phyloP scores from a whole-genome alignment of 179 eudicot genomes.

The Spinacia oleracea region DNA sequence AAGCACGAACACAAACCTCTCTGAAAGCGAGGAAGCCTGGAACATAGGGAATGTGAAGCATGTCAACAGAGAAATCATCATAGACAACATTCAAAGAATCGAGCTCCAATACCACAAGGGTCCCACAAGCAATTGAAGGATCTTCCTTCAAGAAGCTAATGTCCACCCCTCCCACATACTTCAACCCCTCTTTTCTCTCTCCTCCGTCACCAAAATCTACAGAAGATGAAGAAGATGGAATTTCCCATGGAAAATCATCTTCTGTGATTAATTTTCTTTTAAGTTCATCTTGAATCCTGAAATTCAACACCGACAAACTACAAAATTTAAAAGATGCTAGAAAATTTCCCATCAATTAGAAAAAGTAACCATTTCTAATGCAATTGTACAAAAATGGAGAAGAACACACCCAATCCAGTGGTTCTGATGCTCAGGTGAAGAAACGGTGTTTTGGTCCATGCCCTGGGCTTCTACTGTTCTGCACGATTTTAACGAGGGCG shows the following conservation, averaged over 20 bases:
- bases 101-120: slow-evolving; percentile 72
- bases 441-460: slow-evolving; percentile 17
- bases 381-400: neutral
- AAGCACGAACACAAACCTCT: slow-evolving; percentile 48
- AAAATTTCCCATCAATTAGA: neutral
- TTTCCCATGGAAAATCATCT: slow-evolving; percentile 70
- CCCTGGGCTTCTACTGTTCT: slow-evolving; percentile 1
- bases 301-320: neutral
- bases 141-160: slow-evolving; percentile 78
- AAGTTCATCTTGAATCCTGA: slow-evolving; percentile 67
- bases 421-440: slow-evolving; percentile 26
- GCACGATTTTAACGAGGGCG: neutral
- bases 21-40: slow-evolving; percentile 95
- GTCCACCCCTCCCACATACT: slow-evolving; percentile 92
- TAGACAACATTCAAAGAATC: slow-evolving; percentile 55
- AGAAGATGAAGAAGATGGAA: slow-evolving; percentile 31
- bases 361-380: neutral
- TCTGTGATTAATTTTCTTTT: slow-evolving; percentile 53
- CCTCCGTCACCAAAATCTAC: slow-evolving; percentile 17
- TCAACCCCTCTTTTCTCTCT: slow-evolving; percentile 41
- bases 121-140: slow-evolving; percentile 74
- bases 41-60: slow-evolving; percentile 64
- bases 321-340: neutral
- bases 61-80: slow-evolving; percentile 56
- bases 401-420: slow-evolving; percentile 30